A percentile compares a stretch with the other conserved stretches of the same genome.
These are phyloP conservation scores for Fusarium setosum DNA, from an alignment of 2,329 filamentous ascomycete species.

Conservation along the genomic window DNA sequence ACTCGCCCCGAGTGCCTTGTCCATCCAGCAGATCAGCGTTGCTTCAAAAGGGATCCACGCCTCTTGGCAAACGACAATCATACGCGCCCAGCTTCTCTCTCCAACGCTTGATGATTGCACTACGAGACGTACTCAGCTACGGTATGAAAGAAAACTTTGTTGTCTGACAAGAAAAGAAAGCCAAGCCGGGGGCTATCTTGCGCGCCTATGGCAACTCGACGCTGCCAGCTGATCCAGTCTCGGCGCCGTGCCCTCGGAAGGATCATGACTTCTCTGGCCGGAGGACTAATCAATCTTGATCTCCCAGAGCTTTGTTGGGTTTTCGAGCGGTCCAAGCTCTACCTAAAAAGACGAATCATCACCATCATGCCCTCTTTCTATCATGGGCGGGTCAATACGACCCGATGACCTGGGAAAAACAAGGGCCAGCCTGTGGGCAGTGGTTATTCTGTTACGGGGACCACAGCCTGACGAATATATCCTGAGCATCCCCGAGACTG, in stretches of 20 bases:
- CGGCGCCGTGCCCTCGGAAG: not conserved
- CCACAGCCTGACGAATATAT: not conserved
- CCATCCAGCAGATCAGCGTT: not conserved
- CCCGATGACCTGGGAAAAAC: not conserved
- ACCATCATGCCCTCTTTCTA: not conserved
- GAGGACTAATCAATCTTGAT: not conserved
- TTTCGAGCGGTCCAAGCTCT: not conserved
- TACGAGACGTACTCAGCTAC: not conserved
- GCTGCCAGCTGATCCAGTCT: not conserved
- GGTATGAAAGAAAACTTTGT: not conserved
- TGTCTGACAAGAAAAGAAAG: not conserved
- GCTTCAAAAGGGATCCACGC: not conserved
- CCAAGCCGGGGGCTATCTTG: not conserved
- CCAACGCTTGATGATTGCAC: not conserved
- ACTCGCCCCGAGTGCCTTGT: not conserved
- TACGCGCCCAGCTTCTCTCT: not conserved
- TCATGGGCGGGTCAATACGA: not conserved
- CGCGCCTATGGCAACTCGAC: conserved; percentile 5
- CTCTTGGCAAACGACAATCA: not conserved
- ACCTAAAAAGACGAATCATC: not conserved
- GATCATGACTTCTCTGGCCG: not conserved
- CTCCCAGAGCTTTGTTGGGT: not conserved
- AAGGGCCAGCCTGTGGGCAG: not conserved
- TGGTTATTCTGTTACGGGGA: not conserved
- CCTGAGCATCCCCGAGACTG: not conserved